Conservation (phyloP, 2,329 filamentous ascomycete species). For the Keithomyces neogunnii region DNA sequence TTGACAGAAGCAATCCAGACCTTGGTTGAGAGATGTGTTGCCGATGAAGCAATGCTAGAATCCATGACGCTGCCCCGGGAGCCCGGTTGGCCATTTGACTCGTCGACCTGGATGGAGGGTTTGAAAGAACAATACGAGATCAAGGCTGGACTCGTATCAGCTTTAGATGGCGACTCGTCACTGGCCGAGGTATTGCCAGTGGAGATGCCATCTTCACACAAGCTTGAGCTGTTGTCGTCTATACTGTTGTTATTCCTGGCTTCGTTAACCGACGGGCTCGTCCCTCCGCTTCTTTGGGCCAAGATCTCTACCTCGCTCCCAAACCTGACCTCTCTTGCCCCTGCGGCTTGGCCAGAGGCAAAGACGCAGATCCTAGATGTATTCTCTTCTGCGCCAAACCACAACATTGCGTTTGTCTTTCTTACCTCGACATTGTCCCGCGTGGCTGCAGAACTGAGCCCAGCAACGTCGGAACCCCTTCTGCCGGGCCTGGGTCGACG, state of each 20-base stretch:
- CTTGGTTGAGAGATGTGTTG: conserved; percentile 46
- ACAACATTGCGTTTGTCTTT: conserved; percentile 87
- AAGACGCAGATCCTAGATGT: conserved; percentile 60
- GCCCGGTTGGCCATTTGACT: conserved; percentile 53
- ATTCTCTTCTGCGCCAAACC: conserved; percentile 60
- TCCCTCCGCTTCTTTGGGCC: conserved; percentile 63
- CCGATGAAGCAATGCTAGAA: conserved; percentile 55
- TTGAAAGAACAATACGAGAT: conserved; percentile 17
- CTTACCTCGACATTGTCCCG: conserved; percentile 65
- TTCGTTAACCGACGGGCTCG: conserved; percentile 70
- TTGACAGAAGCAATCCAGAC: conserved; percentile 71
- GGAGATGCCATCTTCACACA: conserved; percentile 54
- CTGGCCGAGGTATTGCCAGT: conserved; percentile 54
- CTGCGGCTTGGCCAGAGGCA: conserved; percentile 27
- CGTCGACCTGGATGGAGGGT: conserved; percentile 24
- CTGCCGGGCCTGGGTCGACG: conserved; percentile 30
- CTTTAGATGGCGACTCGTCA: conserved; percentile 62
- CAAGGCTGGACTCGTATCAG: conserved; percentile 43
- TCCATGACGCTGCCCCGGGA: conserved; percentile 42
- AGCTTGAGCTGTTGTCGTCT: conserved; percentile 67
- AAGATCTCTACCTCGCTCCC: conserved; percentile 54
- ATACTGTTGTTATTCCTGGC: conserved; percentile 66
- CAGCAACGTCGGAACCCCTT: conserved; percentile 24
- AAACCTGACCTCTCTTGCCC: conserved; percentile 18
- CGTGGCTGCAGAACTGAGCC: conserved; percentile 39